Conservation (phyloP, 768 basidiomycete genomes). For the Hericium alpestre region DNA sequence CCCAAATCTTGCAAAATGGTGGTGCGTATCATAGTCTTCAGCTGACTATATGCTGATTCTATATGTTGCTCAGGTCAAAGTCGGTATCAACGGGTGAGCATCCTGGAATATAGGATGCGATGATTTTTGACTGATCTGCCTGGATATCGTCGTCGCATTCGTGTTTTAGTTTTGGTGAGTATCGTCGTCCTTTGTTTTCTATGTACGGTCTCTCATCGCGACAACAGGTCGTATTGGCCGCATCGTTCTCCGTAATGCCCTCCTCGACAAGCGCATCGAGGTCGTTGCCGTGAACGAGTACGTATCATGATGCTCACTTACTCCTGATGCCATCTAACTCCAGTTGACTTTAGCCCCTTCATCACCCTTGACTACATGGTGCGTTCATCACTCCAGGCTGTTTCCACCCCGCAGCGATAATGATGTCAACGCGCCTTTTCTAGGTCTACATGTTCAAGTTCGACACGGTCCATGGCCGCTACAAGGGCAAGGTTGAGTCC, state of each 20-base stretch:
- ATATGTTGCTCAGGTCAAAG: conserved; percentile 49
- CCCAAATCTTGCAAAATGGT: neutral
- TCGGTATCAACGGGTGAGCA: conserved; percentile 92
- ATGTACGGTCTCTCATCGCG: neutral
- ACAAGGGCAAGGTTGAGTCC: conserved; percentile 72
- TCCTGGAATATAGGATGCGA: neutral
- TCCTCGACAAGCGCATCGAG: conserved; percentile 62
- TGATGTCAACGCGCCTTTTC: neutral
- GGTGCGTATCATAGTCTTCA: neutral
- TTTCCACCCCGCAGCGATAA: neutral
- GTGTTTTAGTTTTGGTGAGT: conserved; percentile 56
- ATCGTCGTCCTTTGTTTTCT: neutral
- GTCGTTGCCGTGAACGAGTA: conserved; percentile 94
- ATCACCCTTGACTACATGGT: conserved; percentile 97
- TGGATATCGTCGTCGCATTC: conserved; percentile 6
- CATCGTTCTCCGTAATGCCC: conserved; percentile 93
- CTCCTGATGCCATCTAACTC: conserved; percentile 1
- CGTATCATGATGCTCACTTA: conserved; percentile 19
- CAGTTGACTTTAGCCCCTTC: conserved; percentile 61
- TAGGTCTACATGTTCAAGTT: conserved; percentile 99
- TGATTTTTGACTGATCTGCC: conserved; percentile 3
- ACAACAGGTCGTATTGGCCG: conserved; percentile 94
- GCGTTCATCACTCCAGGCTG: conserved; percentile 11
- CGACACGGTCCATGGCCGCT: conserved; percentile 88
- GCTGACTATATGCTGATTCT: too few relatives aligned